A percentile compares a stretch with the other conserved stretches of the same genome.
Evolutionary conservation across 257 asterid genomes (phyloP).

Genomic region (Nicotiana attenuata): DNA sequence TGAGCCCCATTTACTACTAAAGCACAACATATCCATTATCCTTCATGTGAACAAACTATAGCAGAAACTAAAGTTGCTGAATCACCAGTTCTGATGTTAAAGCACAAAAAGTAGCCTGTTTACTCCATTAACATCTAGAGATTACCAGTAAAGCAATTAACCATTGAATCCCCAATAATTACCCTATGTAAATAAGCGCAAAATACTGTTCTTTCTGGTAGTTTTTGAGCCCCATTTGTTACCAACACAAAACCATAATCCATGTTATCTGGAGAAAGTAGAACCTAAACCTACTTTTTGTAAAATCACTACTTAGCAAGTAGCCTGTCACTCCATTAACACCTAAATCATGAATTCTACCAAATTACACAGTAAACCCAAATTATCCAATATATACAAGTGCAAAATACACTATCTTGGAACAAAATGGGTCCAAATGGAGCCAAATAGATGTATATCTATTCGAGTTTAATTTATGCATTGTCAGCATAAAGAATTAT

Average conservation of each 20-base stretch:
- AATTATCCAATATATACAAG: not conserved
- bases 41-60: not conserved
- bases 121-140: not conserved
- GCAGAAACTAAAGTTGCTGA: not conserved
- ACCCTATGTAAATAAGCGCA: not conserved
- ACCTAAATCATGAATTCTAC: not conserved
- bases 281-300: not conserved
- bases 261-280: not conserved
- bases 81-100: not conserved
- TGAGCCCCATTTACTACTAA: not conserved
- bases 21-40: not conserved
- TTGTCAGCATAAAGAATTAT: too few relatives aligned
- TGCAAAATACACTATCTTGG: not conserved
- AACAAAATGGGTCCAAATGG: not conserved
- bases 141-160: not conserved
- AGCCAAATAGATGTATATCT: not conserved
- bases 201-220: not conserved
- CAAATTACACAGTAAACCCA: not conserved
- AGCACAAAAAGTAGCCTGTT: not conserved
- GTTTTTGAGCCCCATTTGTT: not conserved
- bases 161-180: not conserved
- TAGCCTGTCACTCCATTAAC: not conserved
- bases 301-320: not conserved
- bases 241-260: not conserved
- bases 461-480: too few relatives aligned